Percentiles rank a stretch among this genome's conserved stretches.
Evolutionary conservation across 169 alveolate genomes (phyloP).

Genomic region (Cryptosporidium baileyi): DNA sequence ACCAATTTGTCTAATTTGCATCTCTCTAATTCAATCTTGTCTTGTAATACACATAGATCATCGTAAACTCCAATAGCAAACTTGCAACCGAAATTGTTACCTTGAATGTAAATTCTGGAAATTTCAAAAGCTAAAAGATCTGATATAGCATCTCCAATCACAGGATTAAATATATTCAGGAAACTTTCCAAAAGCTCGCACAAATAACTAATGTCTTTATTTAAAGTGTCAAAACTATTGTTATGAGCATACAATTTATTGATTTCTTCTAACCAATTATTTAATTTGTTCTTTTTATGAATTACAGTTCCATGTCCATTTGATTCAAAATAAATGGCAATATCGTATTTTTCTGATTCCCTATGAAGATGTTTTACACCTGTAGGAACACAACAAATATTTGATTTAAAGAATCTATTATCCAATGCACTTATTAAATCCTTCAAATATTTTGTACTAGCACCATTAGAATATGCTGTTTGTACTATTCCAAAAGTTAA

Average conservation of each 20-base stretch:
- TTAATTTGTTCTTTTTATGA: slow-evolving; percentile 71
- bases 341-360: slow-evolving; percentile 81
- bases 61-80: slow-evolving; percentile 76
- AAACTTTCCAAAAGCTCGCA: not conserved
- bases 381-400: slow-evolving; percentile 76
- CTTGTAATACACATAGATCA: slow-evolving; percentile 78
- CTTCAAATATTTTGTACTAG: slow-evolving; percentile 74
- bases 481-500: slow-evolving; percentile 80
- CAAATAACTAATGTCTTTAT: not conserved
- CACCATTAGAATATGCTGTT: slow-evolving; percentile 90
- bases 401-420: slow-evolving; percentile 5
- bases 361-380: slow-evolving; percentile 88
- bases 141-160: slow-evolving; percentile 88
- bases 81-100: slow-evolving; percentile 74
- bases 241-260: slow-evolving; percentile 57
- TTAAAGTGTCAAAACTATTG: not conserved
- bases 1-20: slow-evolving; percentile 18
- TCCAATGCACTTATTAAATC: slow-evolving; percentile 47
- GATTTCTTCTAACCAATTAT: slow-evolving; percentile 74
- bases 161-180: slow-evolving; percentile 75
- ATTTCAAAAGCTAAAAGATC: slow-evolving; percentile 83
- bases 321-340: slow-evolving; percentile 89
- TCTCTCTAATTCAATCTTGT: slow-evolving; percentile 68
- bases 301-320: slow-evolving; percentile 92
- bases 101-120: slow-evolving; percentile 70